Conservation (phyloP, 192 early-diverging fungal species). For the Phlyctochytrium bullatum region DNA sequence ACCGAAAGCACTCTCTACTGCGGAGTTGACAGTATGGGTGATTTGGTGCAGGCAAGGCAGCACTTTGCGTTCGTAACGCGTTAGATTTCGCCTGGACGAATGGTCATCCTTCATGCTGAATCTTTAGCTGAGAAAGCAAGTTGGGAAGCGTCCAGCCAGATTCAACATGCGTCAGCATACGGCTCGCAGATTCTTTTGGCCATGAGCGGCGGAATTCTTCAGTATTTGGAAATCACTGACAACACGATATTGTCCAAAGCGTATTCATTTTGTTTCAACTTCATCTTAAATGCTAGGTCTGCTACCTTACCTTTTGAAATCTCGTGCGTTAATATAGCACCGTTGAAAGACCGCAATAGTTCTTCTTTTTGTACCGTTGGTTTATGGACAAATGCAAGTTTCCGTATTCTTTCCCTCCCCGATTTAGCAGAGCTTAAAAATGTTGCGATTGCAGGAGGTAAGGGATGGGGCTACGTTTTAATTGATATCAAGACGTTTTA, state of each 20-base stretch:
- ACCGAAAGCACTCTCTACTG: slow-evolving; percentile 19
- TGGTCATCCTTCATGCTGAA: no score
- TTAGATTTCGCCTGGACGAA: no score
- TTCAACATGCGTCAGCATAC: slow-evolving; percentile 59
- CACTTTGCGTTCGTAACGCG: no score
- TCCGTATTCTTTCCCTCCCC: slow-evolving; percentile 59
- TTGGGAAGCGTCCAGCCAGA: slow-evolving; percentile 12
- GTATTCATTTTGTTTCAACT: no score
- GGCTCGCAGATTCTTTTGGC: slow-evolving; percentile 57
- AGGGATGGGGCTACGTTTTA: no score
- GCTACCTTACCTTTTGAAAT: slow-evolving; percentile 72
- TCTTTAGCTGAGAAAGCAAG: not conserved
- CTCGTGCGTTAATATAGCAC: slow-evolving; percentile 69
- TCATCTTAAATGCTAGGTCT: no score
- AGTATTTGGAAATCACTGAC: slow-evolving; percentile 56
- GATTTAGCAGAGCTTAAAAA: slow-evolving; percentile 44
- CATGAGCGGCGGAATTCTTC: slow-evolving; percentile 49
- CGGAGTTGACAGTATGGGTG: no score
- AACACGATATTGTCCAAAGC: not conserved
- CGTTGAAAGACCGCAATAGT: slow-evolving; percentile 30
- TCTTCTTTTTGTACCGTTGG: slow-evolving; percentile 57
- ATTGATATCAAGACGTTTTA: slow-evolving; percentile 36
- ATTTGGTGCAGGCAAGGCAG: no score
- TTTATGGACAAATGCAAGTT: slow-evolving; percentile 68
- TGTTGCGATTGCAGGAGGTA: slow-evolving; percentile 45